Evolutionary conservation across 2,329 filamentous ascomycete genomes (phyloP).

Genomic region (Nemania sp.): DNA sequence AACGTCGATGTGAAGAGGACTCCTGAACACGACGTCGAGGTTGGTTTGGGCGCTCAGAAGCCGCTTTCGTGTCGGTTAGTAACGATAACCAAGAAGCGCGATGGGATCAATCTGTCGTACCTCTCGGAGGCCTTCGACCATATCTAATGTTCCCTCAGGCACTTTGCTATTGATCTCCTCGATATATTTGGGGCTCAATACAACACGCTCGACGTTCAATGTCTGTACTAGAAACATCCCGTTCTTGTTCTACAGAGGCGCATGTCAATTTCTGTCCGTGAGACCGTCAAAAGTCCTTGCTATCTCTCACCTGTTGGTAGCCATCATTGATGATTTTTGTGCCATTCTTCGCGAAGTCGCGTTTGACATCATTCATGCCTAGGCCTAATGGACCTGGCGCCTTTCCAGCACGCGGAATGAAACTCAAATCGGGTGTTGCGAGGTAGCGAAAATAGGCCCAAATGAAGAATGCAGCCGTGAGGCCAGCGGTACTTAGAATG

Average conservation of each 20-base stretch:
- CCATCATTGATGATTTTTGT: constrained; percentile 27
- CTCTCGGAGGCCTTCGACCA: constrained; percentile 29
- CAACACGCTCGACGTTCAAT: constrained; percentile 27
- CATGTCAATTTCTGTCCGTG: constrained; percentile 1
- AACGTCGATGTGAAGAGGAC: constrained; percentile 27
- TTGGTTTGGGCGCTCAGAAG: constrained; percentile 27
- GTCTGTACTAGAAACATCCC: constrained; percentile 29
- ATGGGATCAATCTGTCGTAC: constrained; percentile 1
- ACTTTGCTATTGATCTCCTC: constrained; percentile 29
- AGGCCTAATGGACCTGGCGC: constrained; percentile 20
- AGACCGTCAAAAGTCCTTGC: not conserved
- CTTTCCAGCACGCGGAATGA: constrained; percentile 24
- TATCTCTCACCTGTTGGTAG: constrained; percentile 22
- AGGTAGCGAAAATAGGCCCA: constrained; percentile 21
- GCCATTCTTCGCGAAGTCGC: constrained; percentile 26
- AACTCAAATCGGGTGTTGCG: constrained; percentile 23
- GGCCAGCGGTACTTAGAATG: constrained; percentile 18
- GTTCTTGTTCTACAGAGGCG: constrained; percentile 19
- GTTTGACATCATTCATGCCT: constrained; percentile 25
- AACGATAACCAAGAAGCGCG: not conserved
- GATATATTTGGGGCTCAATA: constrained; percentile 29
- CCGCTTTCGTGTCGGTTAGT: constrained; percentile 17
- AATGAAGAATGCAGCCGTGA: constrained; percentile 16
- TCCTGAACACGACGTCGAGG: constrained; percentile 28
- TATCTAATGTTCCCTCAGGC: constrained; percentile 27